Base-by-base conservation (phyloP, 805 yeast genomes). In the Candida xiaguanensis region DNA sequence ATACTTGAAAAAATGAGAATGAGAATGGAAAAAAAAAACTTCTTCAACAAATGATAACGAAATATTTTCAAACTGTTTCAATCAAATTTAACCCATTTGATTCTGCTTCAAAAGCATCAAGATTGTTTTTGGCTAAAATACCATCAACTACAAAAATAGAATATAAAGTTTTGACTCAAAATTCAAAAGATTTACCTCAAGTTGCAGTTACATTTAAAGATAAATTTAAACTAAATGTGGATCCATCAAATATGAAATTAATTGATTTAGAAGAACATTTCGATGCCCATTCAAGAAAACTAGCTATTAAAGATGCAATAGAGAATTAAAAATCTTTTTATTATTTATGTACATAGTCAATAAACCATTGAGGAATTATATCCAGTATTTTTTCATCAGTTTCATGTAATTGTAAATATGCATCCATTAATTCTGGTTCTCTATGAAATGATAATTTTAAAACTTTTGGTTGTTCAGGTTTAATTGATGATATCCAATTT, bases 41-140 rank as follows among this genome's bases (percentile, higher is more conserved):
- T 8, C 22, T 32, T 16, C 29, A 15, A 17, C 32, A 20, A 14
- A 90, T 90, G 98, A 85, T 90, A 54, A 91, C 97, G 28, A 88
- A 87, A 63, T 90, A 84, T 65, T 87, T 91, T 66, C 72, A 89
- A 25, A 78, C 79, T 47, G 87, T 88, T 7, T 69, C 70, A 31
- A 85, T 91, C 31, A 79, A 72, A 54, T 87, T 90, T 72, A 79
- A 85, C 59, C 96, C 96, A 1, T 73, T 84, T 47, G 77, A 80
- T 1, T 61, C 71, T 20, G 85, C 84, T 48, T 93, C 89, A 31
- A 85, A 82, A 59, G 70, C 85, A 5, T 89, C 95, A 4, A 78
- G 98, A 51, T 67, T 85, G 7, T 82, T 90, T 51, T 72, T 90
- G 33, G 74, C 93, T 8, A 74, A 86, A 38, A 77, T 90, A 31